These are phyloP conservation scores for Oldenlandia corymbosa DNA, from an alignment of 257 asterid species.

Conservation along the genomic window DNA sequence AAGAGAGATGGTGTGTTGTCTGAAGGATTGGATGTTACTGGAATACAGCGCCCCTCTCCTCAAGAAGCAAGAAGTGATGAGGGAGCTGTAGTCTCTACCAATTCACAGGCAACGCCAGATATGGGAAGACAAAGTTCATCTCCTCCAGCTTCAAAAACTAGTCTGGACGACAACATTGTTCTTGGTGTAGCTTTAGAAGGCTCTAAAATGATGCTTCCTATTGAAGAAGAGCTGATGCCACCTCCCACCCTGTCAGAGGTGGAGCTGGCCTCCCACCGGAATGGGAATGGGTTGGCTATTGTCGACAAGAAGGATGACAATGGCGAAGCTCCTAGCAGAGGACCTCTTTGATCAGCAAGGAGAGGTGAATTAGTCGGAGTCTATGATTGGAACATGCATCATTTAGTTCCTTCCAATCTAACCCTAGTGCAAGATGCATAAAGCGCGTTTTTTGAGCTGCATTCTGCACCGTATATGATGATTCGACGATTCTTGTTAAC, in stretches of 20 bases:
- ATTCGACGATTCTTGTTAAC: no score
- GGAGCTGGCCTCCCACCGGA: conserved; percentile 26
- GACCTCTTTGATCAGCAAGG: conserved; percentile 24
- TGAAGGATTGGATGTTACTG: conserved; percentile 13
- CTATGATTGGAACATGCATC: not conserved
- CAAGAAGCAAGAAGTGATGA: conserved; percentile 5
- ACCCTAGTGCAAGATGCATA: conserved; percentile 12
- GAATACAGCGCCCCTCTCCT: not conserved
- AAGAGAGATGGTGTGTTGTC: not conserved
- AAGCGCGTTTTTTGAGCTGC: conserved; percentile 12
- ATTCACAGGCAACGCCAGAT: conserved; percentile 22
- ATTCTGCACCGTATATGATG: not conserved
- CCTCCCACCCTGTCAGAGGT: conserved; percentile 17
- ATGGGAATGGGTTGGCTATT: conserved; percentile 14
- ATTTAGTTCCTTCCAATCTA: not conserved
- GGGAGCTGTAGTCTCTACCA: conserved; percentile 1
- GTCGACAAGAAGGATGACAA: conserved; percentile 28
- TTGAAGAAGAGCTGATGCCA: conserved; percentile 26
- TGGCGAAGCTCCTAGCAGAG: conserved; percentile 16
- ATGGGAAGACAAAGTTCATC: conserved; percentile 16
- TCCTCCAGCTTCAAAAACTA: conserved; percentile 15
- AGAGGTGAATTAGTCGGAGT: no score
- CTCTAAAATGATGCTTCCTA: conserved; percentile 32
- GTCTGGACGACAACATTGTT: conserved; percentile 27
- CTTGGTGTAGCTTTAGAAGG: conserved; percentile 36